Conservation (phyloP, 495 filamentous ascomycete genomes). For the Neurospora pannonica region DNA sequence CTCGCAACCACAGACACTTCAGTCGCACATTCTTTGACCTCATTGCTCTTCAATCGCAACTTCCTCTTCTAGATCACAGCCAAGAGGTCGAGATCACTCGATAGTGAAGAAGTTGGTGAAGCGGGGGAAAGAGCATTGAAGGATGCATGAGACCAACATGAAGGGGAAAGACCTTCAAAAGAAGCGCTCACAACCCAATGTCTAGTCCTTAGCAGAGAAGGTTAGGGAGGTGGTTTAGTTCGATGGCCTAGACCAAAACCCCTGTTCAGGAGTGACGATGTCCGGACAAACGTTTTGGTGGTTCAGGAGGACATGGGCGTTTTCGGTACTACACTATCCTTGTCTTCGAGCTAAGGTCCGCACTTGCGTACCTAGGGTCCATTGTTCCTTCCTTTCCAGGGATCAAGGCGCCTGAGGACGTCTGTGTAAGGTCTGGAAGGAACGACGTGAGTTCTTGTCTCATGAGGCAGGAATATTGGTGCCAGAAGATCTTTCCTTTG, state of each 20-base stretch:
- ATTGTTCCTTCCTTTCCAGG: background rate
- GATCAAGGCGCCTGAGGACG: background rate
- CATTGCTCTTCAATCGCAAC: background rate
- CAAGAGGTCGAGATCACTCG: background rate
- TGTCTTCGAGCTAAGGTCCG: background rate
- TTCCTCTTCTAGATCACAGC: background rate
- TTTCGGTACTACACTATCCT: background rate
- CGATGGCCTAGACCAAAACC: background rate
- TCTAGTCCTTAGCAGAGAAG: background rate
- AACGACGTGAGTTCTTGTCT: background rate
- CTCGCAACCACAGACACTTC: background rate
- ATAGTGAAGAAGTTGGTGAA: background rate
- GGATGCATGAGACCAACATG: background rate
- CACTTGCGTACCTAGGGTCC: background rate
- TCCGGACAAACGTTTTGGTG: background rate
- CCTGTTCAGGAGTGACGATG: background rate
- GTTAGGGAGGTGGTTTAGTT: background rate
- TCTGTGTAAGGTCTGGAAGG: background rate
- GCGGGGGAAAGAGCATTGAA: background rate
- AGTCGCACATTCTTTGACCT: background rate
- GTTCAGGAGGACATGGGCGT: background rate
- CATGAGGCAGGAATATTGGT: background rate
- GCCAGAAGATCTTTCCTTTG: background rate
- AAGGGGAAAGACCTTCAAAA: background rate
- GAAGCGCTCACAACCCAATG: background rate